These are phyloP conservation scores for Phaffomyces opuntiae DNA, from an alignment of 805 yeast species.

Conservation along the genomic window DNA sequence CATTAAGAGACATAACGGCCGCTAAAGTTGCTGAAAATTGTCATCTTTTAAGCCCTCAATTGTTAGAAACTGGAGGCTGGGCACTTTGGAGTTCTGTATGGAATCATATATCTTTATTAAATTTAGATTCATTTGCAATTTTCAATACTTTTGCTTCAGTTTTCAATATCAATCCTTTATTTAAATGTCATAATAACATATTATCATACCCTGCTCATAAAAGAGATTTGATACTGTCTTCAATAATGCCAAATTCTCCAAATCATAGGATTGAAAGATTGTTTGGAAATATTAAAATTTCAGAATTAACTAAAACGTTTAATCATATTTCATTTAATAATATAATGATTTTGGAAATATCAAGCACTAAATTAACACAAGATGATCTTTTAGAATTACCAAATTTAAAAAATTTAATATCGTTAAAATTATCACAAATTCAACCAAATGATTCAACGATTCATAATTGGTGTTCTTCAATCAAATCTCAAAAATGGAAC, in stretches of 20 bases:
- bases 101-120: slow-evolving; percentile 24
- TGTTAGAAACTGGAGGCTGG: slow-evolving; percentile 21
- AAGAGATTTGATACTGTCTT: slow-evolving; percentile 11
- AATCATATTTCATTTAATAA: slow-evolving; percentile 11
- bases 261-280: slow-evolving; percentile 31
- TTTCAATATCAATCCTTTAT: slow-evolving; percentile 13
- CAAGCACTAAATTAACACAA: slow-evolving; percentile 8
- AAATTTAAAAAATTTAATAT: slow-evolving; percentile 12
- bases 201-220: slow-evolving; percentile 9
- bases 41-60: slow-evolving; percentile 12
- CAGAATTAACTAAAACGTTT: slow-evolving; percentile 10
- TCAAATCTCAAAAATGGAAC: slow-evolving; percentile 19
- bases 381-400: slow-evolving; percentile 16
- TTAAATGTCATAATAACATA: slow-evolving; percentile 14
- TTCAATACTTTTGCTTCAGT: slow-evolving; percentile 24
- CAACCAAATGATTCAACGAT: slow-evolving; percentile 15
- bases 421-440: slow-evolving; percentile 12
- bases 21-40: slow-evolving; percentile 22
- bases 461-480: slow-evolving; percentile 17
- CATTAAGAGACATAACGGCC: slow-evolving; percentile 23
- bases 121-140: slow-evolving; percentile 23
- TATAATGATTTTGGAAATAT: slow-evolving; percentile 14
- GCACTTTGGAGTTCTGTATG: slow-evolving; percentile 28
- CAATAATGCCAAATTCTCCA: slow-evolving; percentile 13
- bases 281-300: slow-evolving; percentile 19